Percentiles rank a stretch among this genome's conserved stretches.
Evolutionary conservation across 352 stramenopile genomes (phyloP).

Genomic region (Globisporangium emineosum): DNA sequence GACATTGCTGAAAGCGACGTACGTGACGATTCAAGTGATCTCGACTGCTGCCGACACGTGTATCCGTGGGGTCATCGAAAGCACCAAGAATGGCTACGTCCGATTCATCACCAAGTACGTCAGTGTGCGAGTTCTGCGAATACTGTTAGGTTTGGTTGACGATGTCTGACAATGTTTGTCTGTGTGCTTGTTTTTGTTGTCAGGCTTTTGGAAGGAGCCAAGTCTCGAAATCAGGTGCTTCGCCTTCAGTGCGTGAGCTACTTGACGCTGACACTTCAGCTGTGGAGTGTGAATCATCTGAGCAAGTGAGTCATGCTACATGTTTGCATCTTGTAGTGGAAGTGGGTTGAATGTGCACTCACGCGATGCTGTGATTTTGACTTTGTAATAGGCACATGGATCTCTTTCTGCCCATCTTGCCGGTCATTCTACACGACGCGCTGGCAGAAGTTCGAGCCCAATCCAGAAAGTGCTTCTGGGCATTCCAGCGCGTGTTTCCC

Average conservation of each 20-base stretch:
- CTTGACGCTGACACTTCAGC: conserved; percentile 67
- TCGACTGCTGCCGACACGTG: conserved; percentile 71
- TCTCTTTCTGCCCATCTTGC: conserved; percentile 56
- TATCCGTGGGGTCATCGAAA: conserved; percentile 74
- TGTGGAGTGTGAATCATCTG: conserved; percentile 62
- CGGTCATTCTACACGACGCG: conserved; percentile 60
- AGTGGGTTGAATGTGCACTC: not conserved
- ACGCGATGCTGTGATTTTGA: not conserved
- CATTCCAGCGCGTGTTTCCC: conserved; percentile 62
- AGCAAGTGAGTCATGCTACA: conserved; percentile 50
- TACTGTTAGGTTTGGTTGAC: not conserved
- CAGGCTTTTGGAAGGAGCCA: conserved; percentile 74
- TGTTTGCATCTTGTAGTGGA: not conserved
- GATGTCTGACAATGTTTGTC: not conserved
- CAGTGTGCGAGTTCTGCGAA: not conserved
- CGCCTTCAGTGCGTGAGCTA: conserved; percentile 70
- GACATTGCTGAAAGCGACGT: conserved; percentile 80
- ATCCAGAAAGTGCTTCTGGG: conserved; percentile 79
- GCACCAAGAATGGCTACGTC: conserved; percentile 67
- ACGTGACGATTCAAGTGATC: conserved; percentile 85
- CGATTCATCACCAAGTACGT: conserved; percentile 74
- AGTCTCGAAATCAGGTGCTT: conserved; percentile 73
- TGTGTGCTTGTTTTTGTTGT: not conserved
- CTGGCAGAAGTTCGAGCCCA: conserved; percentile 71
- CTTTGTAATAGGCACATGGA: conserved; percentile 42